phyloP scores from a whole-genome alignment of 805 yeast species.

The Ogataea minuta region DNA sequence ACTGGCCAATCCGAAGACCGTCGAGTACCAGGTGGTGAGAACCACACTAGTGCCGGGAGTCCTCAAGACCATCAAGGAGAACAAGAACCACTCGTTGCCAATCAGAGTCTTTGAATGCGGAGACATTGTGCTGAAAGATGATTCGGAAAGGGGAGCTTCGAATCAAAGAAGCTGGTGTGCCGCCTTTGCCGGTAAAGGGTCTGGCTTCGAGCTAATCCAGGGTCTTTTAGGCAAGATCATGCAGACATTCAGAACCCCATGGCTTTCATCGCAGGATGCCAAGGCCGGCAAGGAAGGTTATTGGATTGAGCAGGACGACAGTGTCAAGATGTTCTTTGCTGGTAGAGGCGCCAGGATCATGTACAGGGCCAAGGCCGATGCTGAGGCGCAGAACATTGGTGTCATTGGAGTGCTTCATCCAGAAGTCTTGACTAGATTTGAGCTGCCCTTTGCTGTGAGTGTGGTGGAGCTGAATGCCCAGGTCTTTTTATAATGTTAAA shows the following conservation, averaged over 20 bases:
- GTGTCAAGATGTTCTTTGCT: constrained; percentile 80
- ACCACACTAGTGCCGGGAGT: constrained; percentile 93
- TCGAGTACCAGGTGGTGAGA: constrained; percentile 97
- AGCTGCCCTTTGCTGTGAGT: constrained; percentile 90
- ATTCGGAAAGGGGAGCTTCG: constrained; percentile 82
- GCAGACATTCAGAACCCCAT: constrained; percentile 91
- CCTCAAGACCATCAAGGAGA: constrained; percentile 91
- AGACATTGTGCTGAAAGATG: constrained; percentile 86
- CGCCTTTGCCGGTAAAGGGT: constrained; percentile 87
- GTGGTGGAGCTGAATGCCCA: constrained; percentile 88
- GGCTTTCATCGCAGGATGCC: constrained; percentile 54
- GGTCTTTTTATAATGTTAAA: constrained; percentile 61
- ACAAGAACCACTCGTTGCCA: constrained; percentile 93
- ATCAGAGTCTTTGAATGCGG: constrained; percentile 94
- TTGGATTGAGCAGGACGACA: constrained; percentile 74
- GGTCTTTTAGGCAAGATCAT: constrained; percentile 92
- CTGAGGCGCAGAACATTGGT: constrained; percentile 63
- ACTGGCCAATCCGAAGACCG: constrained; percentile 93
- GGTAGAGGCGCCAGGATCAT: constrained; percentile 93
- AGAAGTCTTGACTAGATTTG: constrained; percentile 80
- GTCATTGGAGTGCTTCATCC: constrained; percentile 95
- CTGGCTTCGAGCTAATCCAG: constrained; percentile 93
- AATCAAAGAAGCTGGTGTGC: constrained; percentile 97
- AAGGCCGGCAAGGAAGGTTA: constrained; percentile 67
- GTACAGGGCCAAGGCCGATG: constrained; percentile 65